These are phyloP conservation scores for Cystobasidium onofrii DNA, from an alignment of 768 basidiomycete genomes.

Conservation along the genomic window DNA sequence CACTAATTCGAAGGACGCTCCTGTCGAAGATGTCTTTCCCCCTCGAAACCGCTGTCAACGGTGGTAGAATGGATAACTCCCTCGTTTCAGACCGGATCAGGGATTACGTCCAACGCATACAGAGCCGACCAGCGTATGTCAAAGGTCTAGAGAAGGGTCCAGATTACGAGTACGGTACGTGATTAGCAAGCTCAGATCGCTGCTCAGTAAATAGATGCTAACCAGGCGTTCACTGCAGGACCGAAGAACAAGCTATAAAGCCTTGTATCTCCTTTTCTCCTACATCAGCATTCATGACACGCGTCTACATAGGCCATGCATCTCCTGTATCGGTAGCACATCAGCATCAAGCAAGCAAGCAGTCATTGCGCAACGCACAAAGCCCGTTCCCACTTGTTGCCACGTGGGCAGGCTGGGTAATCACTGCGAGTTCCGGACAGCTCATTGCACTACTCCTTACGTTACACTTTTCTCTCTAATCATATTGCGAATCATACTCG, in stretches of 20 bases:
- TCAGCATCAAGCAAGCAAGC: too few relatives aligned
- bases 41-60: constrained; percentile 43
- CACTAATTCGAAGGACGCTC: neutral
- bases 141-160: constrained; percentile 17
- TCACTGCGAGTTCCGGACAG: too few relatives aligned
- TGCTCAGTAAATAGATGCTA: neutral
- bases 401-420: too few relatives aligned
- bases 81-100: neutral
- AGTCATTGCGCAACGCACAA: too few relatives aligned
- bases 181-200: neutral
- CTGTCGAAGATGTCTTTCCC: constrained; percentile 42
- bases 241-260: neutral
- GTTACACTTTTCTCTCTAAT: neutral
- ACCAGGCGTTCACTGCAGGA: neutral
- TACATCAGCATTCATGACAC: neutral
- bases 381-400: too few relatives aligned
- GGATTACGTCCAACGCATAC: constrained; percentile 13
- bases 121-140: constrained; percentile 13
- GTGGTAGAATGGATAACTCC: constrained; percentile 18
- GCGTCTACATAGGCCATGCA: neutral
- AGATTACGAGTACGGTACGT: constrained; percentile 22
- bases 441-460: neutral
- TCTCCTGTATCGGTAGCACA: too few relatives aligned
- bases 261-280: neutral
- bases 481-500: constrained; percentile 49